phyloP scores from a whole-genome alignment of 352 stramenopile genomes.

The Pythium aristosporum region DNA sequence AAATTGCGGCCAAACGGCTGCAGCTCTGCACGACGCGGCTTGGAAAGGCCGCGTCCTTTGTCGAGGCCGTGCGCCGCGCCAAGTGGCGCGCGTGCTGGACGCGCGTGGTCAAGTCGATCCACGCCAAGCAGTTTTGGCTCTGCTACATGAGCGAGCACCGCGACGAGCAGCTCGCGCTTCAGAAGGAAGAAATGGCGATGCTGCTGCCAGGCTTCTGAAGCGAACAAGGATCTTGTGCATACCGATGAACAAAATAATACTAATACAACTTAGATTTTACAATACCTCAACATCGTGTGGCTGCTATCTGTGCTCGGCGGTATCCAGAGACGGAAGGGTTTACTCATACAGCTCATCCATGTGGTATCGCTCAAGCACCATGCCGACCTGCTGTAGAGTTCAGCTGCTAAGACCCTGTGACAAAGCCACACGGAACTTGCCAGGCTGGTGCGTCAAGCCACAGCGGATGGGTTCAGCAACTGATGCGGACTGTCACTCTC shows the following conservation, averaged over 20 bases:
- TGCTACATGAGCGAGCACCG: conserved; percentile 12
- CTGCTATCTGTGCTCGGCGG: too few relatives aligned
- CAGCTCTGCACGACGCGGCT: not conserved
- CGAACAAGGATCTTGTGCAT: not conserved
- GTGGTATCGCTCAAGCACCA: too few relatives aligned
- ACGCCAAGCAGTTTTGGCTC: conserved; percentile 22
- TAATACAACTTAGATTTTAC: not conserved
- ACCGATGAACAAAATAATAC: not conserved
- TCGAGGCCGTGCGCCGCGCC: conserved; percentile 1
- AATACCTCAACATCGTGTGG: too few relatives aligned
- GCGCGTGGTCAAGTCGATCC: conserved; percentile 4
- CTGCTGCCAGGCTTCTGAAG: conserved; percentile 12
- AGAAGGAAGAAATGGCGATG: conserved; percentile 15
- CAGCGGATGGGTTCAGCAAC: too few relatives aligned
- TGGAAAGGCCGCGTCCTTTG: not conserved
- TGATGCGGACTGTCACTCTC: too few relatives aligned
- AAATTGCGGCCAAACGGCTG: not conserved
- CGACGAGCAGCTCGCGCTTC: conserved; percentile 16
- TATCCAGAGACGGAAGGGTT: too few relatives aligned
- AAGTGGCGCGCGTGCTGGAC: conserved; percentile 10
- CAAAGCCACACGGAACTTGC: too few relatives aligned
- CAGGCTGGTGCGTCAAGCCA: too few relatives aligned
- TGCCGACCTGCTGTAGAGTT: too few relatives aligned
- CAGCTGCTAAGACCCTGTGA: too few relatives aligned
- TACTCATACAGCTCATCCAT: too few relatives aligned